phyloP scores from a whole-genome alignment of 2,329 filamentous ascomycete species.

The Amauroascus verrucosus region DNA sequence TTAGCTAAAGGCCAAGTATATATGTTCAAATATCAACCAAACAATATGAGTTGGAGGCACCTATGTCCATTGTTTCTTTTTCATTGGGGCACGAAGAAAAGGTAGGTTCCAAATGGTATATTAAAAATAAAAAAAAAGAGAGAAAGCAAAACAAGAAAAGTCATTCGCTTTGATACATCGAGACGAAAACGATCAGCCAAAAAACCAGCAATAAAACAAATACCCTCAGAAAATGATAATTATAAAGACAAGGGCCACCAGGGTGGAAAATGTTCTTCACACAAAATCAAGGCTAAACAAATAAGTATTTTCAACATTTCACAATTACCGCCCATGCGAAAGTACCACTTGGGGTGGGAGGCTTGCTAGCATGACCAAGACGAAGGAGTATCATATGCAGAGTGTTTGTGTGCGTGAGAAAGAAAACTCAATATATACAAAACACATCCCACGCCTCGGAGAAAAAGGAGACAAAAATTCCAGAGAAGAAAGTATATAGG shows the following conservation, averaged over 20 bases:
- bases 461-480: not conserved
- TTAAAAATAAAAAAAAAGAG: not conserved
- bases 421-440: slow-evolving; percentile 7
- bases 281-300: slow-evolving; percentile 2
- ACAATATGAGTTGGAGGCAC: too few species aligned
- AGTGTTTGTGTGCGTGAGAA: not conserved
- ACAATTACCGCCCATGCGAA: slow-evolving; percentile 8
- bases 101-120: too few species aligned
- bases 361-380: slow-evolving; percentile 1
- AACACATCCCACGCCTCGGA: not conserved
- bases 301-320: not conserved
- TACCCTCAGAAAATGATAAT: not conserved
- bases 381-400: not conserved
- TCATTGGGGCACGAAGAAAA: too few species aligned
- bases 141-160: not conserved
- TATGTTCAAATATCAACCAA: too few species aligned
- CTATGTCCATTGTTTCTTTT: too few species aligned
- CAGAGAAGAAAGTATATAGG: not conserved
- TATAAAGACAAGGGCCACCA: not conserved
- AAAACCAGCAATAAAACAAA: too few species aligned
- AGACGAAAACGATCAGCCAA: too few species aligned
- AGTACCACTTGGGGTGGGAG: not conserved
- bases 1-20: too few species aligned
- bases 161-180: too few species aligned
- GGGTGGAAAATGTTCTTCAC: not conserved